phyloP scores from a whole-genome alignment of 331 rosid species.

The Pyrus hybrid region DNA sequence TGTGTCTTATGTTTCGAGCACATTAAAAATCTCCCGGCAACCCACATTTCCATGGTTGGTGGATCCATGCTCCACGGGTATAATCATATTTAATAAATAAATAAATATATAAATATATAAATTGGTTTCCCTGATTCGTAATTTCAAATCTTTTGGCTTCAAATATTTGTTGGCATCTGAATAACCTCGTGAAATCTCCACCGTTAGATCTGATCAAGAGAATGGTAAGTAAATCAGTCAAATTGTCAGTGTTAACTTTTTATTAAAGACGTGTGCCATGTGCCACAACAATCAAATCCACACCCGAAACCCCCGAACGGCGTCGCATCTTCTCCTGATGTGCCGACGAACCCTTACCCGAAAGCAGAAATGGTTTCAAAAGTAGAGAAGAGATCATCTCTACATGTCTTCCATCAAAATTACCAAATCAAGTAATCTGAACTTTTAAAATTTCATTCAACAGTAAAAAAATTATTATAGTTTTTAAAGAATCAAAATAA shows the following conservation, averaged over 20 bases:
- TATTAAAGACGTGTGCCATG: background rate
- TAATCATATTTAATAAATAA: too few species aligned
- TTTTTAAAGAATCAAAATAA: too few species aligned
- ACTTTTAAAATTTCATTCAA: too few species aligned
- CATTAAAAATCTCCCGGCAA: too few species aligned
- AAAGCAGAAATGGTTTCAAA: too few species aligned
- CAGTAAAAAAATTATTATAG: too few species aligned
- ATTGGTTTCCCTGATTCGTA: background rate
- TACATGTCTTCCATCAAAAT: too few species aligned
- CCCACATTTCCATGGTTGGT: background rate
- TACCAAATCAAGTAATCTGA: too few species aligned
- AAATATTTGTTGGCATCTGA: background rate
- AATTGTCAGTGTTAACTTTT: background rate
- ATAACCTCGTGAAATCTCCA: background rate
- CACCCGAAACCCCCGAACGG: background rate
- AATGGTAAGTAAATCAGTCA: background rate
- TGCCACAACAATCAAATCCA: background rate
- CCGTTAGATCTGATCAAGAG: background rate
- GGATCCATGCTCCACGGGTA: background rate
- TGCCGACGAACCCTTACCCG: background rate
- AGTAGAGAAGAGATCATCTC: too few species aligned
- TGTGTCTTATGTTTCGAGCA: too few species aligned
- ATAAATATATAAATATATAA: background rate
- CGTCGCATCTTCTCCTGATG: background rate
- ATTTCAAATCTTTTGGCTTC: slow-evolving; percentile 1